phyloP scores from a whole-genome alignment of 2,329 filamentous ascomycete genomes.

The Colletotrichum tamarilloi region DNA sequence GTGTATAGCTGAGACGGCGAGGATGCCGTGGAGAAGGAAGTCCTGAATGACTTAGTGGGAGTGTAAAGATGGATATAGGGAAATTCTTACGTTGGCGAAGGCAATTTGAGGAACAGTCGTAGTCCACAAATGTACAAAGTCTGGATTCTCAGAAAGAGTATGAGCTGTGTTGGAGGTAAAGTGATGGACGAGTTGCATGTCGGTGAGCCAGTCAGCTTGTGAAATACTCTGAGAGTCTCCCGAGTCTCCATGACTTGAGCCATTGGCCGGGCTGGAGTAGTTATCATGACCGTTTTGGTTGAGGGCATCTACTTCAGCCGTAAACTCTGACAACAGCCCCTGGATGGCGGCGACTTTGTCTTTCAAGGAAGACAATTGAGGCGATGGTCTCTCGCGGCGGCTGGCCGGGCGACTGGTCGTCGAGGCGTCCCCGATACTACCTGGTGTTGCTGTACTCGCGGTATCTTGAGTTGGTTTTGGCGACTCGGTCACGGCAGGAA shows the following conservation, averaged over 20 bases:
- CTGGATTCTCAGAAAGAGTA: constrained; percentile 26
- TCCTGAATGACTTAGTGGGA: constrained; percentile 22
- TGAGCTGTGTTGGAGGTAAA: constrained; percentile 26
- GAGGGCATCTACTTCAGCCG: constrained; percentile 24
- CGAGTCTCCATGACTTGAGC: neutral
- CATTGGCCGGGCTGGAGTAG: neutral
- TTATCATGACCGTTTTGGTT: neutral
- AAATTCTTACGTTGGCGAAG: constrained; percentile 9
- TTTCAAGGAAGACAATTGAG: constrained; percentile 21
- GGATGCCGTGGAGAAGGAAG: constrained; percentile 38
- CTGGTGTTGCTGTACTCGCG: constrained; percentile 20
- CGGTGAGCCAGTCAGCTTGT: constrained; percentile 18
- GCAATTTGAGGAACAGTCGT: constrained; percentile 27
- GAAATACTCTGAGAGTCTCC: neutral
- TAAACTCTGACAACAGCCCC: constrained; percentile 20
- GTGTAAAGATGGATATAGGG: too few species aligned
- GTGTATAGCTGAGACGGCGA: constrained; percentile 37
- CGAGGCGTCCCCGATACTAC: constrained; percentile 16
- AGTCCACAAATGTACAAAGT: constrained; percentile 29
- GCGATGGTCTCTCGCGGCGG: constrained; percentile 1
- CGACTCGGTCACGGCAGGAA: constrained; percentile 23
- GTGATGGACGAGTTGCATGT: constrained; percentile 29
- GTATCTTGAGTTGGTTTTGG: constrained; percentile 14
- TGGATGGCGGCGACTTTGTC: constrained; percentile 30
- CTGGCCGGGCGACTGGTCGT: constrained; percentile 20